Percentiles rank a stretch among this genome's conserved stretches.
Conservation (phyloP, 2,329 filamentous ascomycete genomes). For the Epichloe bromicola region DNA sequence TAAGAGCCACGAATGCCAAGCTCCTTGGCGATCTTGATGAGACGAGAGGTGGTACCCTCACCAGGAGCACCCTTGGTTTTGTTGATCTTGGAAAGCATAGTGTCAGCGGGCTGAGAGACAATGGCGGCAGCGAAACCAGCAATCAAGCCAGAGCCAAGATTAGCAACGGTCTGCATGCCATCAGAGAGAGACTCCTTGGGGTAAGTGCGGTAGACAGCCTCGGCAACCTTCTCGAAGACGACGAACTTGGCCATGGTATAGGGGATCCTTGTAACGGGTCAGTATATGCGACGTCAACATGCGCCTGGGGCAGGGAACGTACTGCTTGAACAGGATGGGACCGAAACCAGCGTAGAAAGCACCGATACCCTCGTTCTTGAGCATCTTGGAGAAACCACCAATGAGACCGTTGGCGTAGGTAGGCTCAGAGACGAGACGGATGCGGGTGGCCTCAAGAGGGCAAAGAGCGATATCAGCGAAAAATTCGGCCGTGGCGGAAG, state of each 20-base stretch:
- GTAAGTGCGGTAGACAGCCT: slow-evolving; percentile 53
- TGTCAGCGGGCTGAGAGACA: slow-evolving; percentile 82
- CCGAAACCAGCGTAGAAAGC: slow-evolving; percentile 90
- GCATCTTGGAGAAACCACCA: slow-evolving; percentile 70
- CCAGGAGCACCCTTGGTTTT: slow-evolving; percentile 81
- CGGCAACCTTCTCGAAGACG: slow-evolving; percentile 79
- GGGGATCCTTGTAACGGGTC: slow-evolving; percentile 47
- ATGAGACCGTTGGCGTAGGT: slow-evolving; percentile 72
- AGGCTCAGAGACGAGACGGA: slow-evolving; percentile 81
- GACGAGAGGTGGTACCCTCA: slow-evolving; percentile 66
- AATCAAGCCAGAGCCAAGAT: slow-evolving; percentile 48
- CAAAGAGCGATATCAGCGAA: slow-evolving; percentile 73
- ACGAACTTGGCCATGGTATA: slow-evolving; percentile 96
- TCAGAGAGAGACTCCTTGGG: slow-evolving; percentile 60
- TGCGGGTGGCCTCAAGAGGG: slow-evolving; percentile 86
- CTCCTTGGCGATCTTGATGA: slow-evolving; percentile 82
- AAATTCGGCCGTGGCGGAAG: slow-evolving; percentile 51
- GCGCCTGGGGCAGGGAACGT: slow-evolving; percentile 11
- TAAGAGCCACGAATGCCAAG: slow-evolving; percentile 69
- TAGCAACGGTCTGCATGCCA: slow-evolving; percentile 63
- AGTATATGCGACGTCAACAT: not conserved
- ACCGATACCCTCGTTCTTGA: slow-evolving; percentile 67
- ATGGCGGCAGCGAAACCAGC: slow-evolving; percentile 72
- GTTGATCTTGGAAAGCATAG: slow-evolving; percentile 94
- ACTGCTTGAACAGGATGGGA: slow-evolving; percentile 56